Percentiles rank a stretch among this genome's conserved stretches.
Evolutionary conservation across 352 stramenopile species (phyloP).

Genomic region (Phytophthora fragariae): DNA sequence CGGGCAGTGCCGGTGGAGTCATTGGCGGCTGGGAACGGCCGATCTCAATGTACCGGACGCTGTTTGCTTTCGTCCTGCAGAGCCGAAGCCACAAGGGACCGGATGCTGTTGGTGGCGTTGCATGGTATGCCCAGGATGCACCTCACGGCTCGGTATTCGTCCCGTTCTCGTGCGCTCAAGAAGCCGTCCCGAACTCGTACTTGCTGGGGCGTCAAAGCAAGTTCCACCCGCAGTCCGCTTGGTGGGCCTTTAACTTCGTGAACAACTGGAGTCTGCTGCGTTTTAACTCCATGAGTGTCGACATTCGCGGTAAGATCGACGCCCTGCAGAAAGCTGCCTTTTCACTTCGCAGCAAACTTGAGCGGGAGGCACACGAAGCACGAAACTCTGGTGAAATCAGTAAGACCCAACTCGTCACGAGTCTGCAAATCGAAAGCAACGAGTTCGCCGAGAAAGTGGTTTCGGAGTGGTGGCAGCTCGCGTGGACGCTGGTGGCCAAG

Average conservation of each 20-base stretch:
- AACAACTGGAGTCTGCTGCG: slow-evolving; percentile 88
- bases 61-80: slow-evolving; percentile 86
- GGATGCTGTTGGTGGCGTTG: slow-evolving; percentile 57
- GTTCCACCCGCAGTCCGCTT: slow-evolving; percentile 73
- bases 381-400: neutral
- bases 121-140: slow-evolving; percentile 73
- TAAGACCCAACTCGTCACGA: slow-evolving; percentile 28
- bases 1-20: slow-evolving; percentile 55
- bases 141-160: slow-evolving; percentile 81
- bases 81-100: slow-evolving; percentile 37
- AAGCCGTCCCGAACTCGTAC: slow-evolving; percentile 60
- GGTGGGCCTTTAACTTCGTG: slow-evolving; percentile 90
- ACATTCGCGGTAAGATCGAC: slow-evolving; percentile 52
- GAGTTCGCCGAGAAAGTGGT: slow-evolving; percentile 65
- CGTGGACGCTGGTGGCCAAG: slow-evolving; percentile 74
- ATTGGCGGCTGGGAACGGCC: slow-evolving; percentile 85
- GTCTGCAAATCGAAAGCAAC: slow-evolving; percentile 58
- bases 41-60: slow-evolving; percentile 93
- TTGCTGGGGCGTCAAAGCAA: slow-evolving; percentile 70
- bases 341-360: slow-evolving; percentile 27
- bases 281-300: slow-evolving; percentile 73
- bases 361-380: slow-evolving; percentile 11
- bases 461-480: slow-evolving; percentile 65
- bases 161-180: slow-evolving; percentile 70
- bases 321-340: slow-evolving; percentile 56